Percentiles rank a stretch among this genome's conserved stretches.
Conservation (phyloP, 2,329 filamentous ascomycete genomes). For the Acrocalymma vagum region DNA sequence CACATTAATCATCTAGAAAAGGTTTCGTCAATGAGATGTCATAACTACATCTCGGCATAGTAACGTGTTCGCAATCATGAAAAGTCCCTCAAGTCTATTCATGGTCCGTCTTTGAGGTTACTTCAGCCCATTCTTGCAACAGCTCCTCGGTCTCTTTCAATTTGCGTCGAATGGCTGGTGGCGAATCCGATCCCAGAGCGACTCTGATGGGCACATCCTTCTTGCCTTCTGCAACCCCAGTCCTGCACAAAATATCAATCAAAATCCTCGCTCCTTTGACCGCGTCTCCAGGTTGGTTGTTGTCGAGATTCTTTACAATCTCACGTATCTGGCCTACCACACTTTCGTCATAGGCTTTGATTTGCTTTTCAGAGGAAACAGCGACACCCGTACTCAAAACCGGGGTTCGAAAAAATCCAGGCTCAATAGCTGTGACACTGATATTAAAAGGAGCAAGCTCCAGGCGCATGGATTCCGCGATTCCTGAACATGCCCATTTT, state of each 20-base stretch:
- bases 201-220: slow-evolving; percentile 63
- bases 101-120: slow-evolving; percentile 28
- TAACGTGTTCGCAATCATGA: no score
- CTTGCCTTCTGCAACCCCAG: slow-evolving; percentile 58
- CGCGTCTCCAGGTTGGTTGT: slow-evolving; percentile 65
- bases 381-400: slow-evolving; percentile 46
- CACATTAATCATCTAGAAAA: no score
- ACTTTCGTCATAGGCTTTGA: slow-evolving; percentile 44
- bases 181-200: slow-evolving; percentile 55
- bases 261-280: slow-evolving; percentile 61
- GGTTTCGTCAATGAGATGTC: no score
- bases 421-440: slow-evolving; percentile 56
- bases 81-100: no score
- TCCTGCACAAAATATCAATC: slow-evolving; percentile 64
- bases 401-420: slow-evolving; percentile 60
- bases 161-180: slow-evolving; percentile 31
- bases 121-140: slow-evolving; percentile 48
- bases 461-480: slow-evolving; percentile 53
- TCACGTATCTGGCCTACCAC: slow-evolving; percentile 42
- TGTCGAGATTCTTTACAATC: slow-evolving; percentile 48
- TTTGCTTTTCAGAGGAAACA: slow-evolving; percentile 20
- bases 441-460: slow-evolving; percentile 58
- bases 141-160: slow-evolving; percentile 19
- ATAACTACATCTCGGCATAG: no score
- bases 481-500: slow-evolving; percentile 55